phyloP scores from a whole-genome alignment of 306 rosid genomes.

The Bauhinia variegata region DNA sequence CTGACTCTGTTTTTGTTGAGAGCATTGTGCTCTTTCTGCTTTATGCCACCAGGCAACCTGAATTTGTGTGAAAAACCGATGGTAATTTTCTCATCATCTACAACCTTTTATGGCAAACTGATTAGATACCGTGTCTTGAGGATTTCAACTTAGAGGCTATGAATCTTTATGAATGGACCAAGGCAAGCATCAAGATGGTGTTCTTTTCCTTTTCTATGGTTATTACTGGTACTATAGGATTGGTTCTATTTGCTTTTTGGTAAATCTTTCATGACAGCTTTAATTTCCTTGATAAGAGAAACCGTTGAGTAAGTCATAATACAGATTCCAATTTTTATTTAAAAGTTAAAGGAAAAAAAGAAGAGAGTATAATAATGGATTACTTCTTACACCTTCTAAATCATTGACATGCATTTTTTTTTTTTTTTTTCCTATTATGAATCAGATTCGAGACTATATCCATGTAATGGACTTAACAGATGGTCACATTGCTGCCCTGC shows the following conservation, averaged over 20 bases:
- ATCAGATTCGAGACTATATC: constrained; percentile 78
- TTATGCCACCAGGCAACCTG: neutral
- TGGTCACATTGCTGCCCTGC: constrained; percentile 83
- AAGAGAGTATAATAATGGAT: neutral
- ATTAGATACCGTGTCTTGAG: constrained; percentile 70
- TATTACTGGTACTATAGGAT: constrained; percentile 4
- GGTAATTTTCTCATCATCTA: constrained; percentile 78
- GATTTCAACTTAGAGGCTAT: constrained; percentile 58
- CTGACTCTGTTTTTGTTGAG: too few species aligned
- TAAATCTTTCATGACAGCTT: constrained; percentile 46
- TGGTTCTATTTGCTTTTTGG: constrained; percentile 11
- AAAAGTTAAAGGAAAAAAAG: too few species aligned
- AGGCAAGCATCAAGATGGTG: constrained; percentile 42
- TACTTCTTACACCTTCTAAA: neutral
- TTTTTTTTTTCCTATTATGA: neutral
- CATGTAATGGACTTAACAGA: constrained; percentile 92
- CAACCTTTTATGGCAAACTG: constrained; percentile 83
- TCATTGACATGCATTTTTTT: neutral
- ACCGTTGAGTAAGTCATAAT: too few species aligned
- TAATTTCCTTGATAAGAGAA: too few species aligned
- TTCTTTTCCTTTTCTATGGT: neutral
- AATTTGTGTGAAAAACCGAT: constrained; percentile 42
- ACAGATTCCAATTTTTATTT: too few species aligned
- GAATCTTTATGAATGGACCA: constrained; percentile 80
- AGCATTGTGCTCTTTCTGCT: too few species aligned